phyloP scores from a whole-genome alignment of 805 yeast genomes.

The Wickerhamiella slavikovae region DNA sequence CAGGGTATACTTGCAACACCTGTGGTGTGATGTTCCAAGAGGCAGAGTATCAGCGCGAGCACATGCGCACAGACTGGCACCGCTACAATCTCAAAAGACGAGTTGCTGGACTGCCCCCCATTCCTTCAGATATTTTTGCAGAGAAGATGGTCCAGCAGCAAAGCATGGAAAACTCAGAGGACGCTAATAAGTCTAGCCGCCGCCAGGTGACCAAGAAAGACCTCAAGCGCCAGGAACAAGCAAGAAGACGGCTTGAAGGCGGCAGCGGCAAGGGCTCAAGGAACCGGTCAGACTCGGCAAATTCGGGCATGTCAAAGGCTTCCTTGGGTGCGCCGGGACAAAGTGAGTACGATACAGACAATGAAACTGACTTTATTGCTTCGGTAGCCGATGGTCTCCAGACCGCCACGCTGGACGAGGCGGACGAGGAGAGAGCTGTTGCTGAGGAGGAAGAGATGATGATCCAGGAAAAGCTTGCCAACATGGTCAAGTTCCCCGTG shows the following conservation, averaged over 20 bases:
- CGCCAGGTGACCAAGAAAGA: slow-evolving; percentile 21
- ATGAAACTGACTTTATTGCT: slow-evolving; percentile 1
- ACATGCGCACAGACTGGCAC: slow-evolving; percentile 98
- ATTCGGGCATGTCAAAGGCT: slow-evolving; percentile 4
- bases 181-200: slow-evolving; percentile 3
- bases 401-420: slow-evolving; percentile 4
- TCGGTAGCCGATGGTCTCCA: slow-evolving; percentile 6
- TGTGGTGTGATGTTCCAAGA: slow-evolving; percentile 64
- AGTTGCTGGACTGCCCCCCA: slow-evolving; percentile 64
- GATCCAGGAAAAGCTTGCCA: slow-evolving; percentile 11
- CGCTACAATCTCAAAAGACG: slow-evolving; percentile 86
- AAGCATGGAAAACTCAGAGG: slow-evolving; percentile 5
- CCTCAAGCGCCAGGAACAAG: slow-evolving; percentile 15
- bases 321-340: slow-evolving; percentile 6
- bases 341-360: slow-evolving; percentile 1
- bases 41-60: slow-evolving; percentile 73
- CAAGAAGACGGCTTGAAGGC: slow-evolving; percentile 4
- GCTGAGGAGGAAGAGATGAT: slow-evolving; percentile 10
- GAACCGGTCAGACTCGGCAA: slow-evolving; percentile 1
- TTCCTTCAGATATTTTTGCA: slow-evolving; percentile 46
- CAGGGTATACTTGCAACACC: slow-evolving; percentile 59
- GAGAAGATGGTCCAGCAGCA: slow-evolving; percentile 35
- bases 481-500: slow-evolving; percentile 15
- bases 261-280: slow-evolving; percentile 1
- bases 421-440: neutral